Base-by-base conservation (phyloP, 23 red algal genomes). In the Pyropia yezoensis region DNA sequence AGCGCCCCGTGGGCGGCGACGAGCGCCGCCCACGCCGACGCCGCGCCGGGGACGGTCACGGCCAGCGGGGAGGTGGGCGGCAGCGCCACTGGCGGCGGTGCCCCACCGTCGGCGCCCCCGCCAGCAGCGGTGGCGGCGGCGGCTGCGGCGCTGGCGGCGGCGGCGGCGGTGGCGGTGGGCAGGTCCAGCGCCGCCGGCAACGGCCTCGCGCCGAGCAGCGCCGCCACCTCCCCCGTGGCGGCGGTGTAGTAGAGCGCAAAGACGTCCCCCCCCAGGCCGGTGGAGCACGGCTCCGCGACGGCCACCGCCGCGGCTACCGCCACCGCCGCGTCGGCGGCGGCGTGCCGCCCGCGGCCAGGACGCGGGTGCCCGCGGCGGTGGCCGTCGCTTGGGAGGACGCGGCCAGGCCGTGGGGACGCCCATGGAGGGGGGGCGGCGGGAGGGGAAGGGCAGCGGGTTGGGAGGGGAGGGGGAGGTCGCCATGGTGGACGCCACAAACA, bases 261-360 rank as follows among this genome's bases (percentile, higher is more conserved):
- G 6, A 61, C 60, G 49, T 97, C 94, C 27, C 94, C 94, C 52
- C 94, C 94, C 9, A 97, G n/a, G 18, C 94, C 94, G 25, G 81
- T 97, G 54, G 86, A 88, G 59, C 73, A 83, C 52, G 94, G 94
- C 79, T 97, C 94, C 15, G 94, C 86, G n/a, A 97, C 94, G 25
- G 81, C 69, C 9, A 97, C 59, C 26, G 71, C 73, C 28, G 94
- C 94, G 21, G 79, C 85, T 5, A 90, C 56, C 3, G 94, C 80
- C 0, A 97, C 75, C 19, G 94, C 94, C 16, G 94, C 94, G 73
- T 97, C 94, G 18, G 75, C 74, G 2, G 94, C 94, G 54, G n/a
- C n/a, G 68, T 90, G 30, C 94, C 94, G 7, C 80, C 79, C 22
- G 25, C 27, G 13, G 14, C 11, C 13, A 97, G 66, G 0, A 90